These are phyloP conservation scores for Fistulinella cinereoalba DNA, from an alignment of 1,284 basidiomycete species.

Conservation along the genomic window DNA sequence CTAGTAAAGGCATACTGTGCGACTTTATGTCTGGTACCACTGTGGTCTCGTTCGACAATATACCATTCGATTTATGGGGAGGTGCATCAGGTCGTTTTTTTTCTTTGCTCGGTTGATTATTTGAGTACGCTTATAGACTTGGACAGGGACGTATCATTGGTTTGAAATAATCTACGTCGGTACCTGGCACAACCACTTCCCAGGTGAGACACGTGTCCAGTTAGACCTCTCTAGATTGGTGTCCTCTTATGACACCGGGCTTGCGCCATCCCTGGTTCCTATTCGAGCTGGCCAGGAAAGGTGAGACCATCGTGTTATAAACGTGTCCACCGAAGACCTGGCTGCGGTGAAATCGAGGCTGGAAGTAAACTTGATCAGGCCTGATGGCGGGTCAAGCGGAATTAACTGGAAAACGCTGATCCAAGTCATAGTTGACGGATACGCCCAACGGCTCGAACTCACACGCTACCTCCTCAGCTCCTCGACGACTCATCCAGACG, in stretches of 20 bases:
- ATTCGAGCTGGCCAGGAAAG: conserved; percentile 26
- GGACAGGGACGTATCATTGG: too few species aligned
- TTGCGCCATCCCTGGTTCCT: conserved; percentile 30
- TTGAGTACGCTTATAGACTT: too few species aligned
- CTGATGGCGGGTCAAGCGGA: conserved; percentile 27
- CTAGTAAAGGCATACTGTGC: too few species aligned
- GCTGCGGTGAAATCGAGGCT: conserved; percentile 18
- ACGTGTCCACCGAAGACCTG: conserved; percentile 28
- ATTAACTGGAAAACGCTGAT: conserved; percentile 47
- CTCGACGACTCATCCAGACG: neutral
- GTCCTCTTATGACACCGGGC: conserved; percentile 36
- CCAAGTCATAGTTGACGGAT: too few species aligned
- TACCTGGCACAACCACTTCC: conserved; percentile 35
- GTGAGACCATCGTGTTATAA: conserved; percentile 30
- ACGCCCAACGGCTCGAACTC: too few species aligned
- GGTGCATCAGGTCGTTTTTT: too few species aligned
- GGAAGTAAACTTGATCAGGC: conserved; percentile 20
- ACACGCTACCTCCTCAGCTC: conserved; percentile 39
- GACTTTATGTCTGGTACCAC: too few species aligned
- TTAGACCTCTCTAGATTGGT: conserved; percentile 33
- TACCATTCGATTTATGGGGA: too few species aligned
- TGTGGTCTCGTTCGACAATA: too few species aligned
- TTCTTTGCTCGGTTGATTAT: too few species aligned
- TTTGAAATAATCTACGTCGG: conserved; percentile 27
- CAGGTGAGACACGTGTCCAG: conserved; percentile 36